These are phyloP conservation scores for Cicer judaicum DNA, from an alignment of 306 rosid species.

Conservation along the genomic window DNA sequence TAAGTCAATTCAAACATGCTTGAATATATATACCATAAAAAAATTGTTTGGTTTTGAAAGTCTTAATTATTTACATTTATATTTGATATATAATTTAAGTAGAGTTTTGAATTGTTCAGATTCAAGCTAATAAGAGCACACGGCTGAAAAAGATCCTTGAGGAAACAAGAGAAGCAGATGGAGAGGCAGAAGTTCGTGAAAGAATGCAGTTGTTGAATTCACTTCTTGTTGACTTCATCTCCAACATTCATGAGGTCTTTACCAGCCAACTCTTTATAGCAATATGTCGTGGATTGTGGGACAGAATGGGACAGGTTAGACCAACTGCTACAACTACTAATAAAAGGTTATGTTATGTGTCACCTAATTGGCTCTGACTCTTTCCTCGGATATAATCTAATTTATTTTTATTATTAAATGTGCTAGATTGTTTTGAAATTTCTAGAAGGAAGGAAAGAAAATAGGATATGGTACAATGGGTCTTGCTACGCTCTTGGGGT, in stretches of 20 bases:
- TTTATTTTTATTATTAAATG: constrained; percentile 23
- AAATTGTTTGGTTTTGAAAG: not conserved
- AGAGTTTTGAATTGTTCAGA: constrained; percentile 51
- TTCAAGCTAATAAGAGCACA: constrained; percentile 77
- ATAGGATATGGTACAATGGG: constrained; percentile 86
- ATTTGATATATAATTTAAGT: constrained; percentile 2
- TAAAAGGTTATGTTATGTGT: not conserved
- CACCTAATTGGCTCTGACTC: not conserved
- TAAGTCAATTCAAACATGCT: too few relatives aligned
- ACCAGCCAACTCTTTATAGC: constrained; percentile 80
- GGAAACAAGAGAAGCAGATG: constrained; percentile 91
- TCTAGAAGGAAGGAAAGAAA: constrained; percentile 96
- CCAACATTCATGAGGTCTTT: constrained; percentile 89
- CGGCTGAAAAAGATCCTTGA: constrained; percentile 84
- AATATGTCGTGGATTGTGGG: constrained; percentile 88
- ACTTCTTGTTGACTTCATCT: constrained; percentile 77
- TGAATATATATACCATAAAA: too few relatives aligned
- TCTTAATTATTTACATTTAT: not conserved
- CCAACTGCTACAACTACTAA: constrained; percentile 22
- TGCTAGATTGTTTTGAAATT: constrained; percentile 77
- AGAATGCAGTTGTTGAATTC: constrained; percentile 84
- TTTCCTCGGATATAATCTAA: constrained; percentile 43
- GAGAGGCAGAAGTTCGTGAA: constrained; percentile 91
- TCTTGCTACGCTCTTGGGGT: constrained; percentile 97
- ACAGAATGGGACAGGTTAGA: constrained; percentile 91